These are phyloP conservation scores for Coccomyxa sp. DNA, from an alignment of 139 green algal genomes.

Conservation along the genomic window DNA sequence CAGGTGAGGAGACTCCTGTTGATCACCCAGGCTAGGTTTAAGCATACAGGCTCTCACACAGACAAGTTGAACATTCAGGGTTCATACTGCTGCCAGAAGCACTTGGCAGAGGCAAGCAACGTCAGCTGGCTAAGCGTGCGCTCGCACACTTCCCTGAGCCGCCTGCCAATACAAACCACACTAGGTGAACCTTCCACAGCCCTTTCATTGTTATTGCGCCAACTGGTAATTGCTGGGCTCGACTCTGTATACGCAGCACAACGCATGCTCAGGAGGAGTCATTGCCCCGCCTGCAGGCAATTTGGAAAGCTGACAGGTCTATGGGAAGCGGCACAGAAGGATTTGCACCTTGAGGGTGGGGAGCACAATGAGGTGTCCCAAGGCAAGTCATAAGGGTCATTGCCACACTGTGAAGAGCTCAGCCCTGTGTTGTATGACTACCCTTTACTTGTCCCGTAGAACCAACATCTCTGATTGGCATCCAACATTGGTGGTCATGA, in stretches of 20 bases:
- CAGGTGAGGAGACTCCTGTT: no score
- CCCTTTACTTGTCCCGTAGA: no score
- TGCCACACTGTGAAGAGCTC: no score
- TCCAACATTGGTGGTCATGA: no score
- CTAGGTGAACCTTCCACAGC: neutral
- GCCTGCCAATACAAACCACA: neutral
- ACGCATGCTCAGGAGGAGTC: slow-evolving; percentile 7
- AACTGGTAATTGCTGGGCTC: neutral
- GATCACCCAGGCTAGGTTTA: neutral
- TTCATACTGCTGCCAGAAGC: slow-evolving; percentile 43
- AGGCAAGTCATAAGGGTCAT: no score
- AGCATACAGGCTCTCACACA: slow-evolving; percentile 6
- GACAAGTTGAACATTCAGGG: slow-evolving; percentile 35
- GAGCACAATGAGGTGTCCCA: no score
- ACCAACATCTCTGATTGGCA: no score
- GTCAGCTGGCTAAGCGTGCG: slow-evolving; percentile 20
- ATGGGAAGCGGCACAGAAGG: no score
- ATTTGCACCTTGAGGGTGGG: no score
- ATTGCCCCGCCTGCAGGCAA: no score
- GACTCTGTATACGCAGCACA: neutral
- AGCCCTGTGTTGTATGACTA: no score
- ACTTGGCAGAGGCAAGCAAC: slow-evolving; percentile 21
- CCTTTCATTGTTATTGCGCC: neutral
- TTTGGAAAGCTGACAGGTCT: no score
- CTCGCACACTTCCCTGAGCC: slow-evolving; percentile 38